Percentiles rank a stretch among this genome's conserved stretches.
Evolutionary conservation across 2,329 filamentous ascomycete species (phyloP).

Genomic region (Tympanopsis confertula): DNA sequence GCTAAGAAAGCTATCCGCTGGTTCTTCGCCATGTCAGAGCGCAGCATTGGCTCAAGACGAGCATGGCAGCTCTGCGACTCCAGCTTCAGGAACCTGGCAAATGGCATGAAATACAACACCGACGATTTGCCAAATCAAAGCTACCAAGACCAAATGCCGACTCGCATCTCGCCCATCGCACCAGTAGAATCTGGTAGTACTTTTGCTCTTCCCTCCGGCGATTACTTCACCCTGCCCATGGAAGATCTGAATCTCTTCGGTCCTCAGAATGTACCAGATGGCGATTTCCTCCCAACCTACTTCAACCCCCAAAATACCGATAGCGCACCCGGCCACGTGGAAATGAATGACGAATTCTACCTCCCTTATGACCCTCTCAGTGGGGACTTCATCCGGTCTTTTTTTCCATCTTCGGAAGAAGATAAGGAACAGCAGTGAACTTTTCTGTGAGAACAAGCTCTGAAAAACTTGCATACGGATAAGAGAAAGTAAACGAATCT

Average conservation of each 20-base stretch:
- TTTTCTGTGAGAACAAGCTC: too few species aligned
- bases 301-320: neutral
- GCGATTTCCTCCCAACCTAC: too few species aligned
- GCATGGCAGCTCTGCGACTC: slow-evolving; percentile 15
- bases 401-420: neutral
- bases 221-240: too few species aligned
- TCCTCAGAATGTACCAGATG: too few species aligned
- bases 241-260: too few species aligned
- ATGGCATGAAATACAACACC: neutral
- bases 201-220: too few species aligned
- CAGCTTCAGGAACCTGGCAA: neutral
- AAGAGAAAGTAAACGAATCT: too few species aligned
- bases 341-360: neutral
- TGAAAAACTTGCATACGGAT: too few species aligned
- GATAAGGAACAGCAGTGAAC: too few species aligned
- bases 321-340: neutral
- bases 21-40: slow-evolving; percentile 25
- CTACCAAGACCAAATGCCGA: too few species aligned
- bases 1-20: slow-evolving; percentile 27
- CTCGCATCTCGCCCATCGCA: too few species aligned
- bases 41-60: slow-evolving; percentile 20
- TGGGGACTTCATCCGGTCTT: slow-evolving; percentile 1
- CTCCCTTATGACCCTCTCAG: neutral
- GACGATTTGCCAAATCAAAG: neutral
- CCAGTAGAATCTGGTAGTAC: too few species aligned